Conservation (phyloP, 2,329 filamentous ascomycete species). For the Aspergillus sp. region DNA sequence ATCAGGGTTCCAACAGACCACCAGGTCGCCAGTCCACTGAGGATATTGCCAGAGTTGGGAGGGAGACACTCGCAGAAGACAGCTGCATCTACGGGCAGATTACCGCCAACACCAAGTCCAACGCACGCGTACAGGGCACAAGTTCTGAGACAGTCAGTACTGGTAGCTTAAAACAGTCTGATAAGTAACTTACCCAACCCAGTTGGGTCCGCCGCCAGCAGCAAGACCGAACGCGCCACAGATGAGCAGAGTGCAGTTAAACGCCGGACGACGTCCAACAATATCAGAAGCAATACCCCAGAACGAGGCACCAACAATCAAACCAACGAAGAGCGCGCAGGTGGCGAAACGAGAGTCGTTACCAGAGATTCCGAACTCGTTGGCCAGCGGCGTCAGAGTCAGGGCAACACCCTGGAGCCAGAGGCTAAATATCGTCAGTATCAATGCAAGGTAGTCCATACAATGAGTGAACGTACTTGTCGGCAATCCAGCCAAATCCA, state of each 20-base stretch:
- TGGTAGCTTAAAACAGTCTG: neutral
- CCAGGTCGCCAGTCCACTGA: slow-evolving; percentile 81
- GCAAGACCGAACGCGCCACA: slow-evolving; percentile 72
- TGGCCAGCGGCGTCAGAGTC: slow-evolving; percentile 70
- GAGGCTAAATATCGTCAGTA: slow-evolving; percentile 48
- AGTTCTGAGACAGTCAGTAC: slow-evolving; percentile 36
- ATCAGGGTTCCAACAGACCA: slow-evolving; percentile 81
- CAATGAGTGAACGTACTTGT: slow-evolving; percentile 63
- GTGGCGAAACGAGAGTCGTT: slow-evolving; percentile 79
- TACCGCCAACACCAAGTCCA: slow-evolving; percentile 71
- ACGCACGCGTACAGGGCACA: slow-evolving; percentile 62
- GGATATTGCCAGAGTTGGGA: slow-evolving; percentile 67
- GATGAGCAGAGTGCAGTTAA: slow-evolving; percentile 76
- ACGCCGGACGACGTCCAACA: slow-evolving; percentile 76
- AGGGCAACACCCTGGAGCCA: slow-evolving; percentile 81
- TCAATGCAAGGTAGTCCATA: neutral
- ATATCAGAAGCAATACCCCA: slow-evolving; percentile 81
- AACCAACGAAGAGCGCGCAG: slow-evolving; percentile 70
- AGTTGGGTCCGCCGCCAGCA: slow-evolving; percentile 66
- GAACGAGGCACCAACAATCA: slow-evolving; percentile 74
- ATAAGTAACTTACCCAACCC: slow-evolving; percentile 51
- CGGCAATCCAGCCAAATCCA: slow-evolving; percentile 83
- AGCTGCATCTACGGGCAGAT: slow-evolving; percentile 75
- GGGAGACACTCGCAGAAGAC: slow-evolving; percentile 83
- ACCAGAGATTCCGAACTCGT: slow-evolving; percentile 69